Evolutionary conservation across 148 eudicot genomes (phyloP).

Genomic region (Fagopyrum tataricum): DNA sequence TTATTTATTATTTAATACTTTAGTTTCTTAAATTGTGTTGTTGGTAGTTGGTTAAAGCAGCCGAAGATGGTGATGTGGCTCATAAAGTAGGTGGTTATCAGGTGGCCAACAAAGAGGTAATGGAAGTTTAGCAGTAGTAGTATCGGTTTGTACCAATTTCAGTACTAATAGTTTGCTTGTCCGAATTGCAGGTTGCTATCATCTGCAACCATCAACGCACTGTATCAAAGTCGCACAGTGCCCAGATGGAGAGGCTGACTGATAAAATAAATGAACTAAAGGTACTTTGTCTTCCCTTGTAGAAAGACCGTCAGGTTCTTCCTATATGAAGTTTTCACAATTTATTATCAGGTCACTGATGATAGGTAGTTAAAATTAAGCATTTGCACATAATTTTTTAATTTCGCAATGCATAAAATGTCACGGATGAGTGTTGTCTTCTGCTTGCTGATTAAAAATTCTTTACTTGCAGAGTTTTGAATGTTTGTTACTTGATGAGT

Average conservation of each 20-base stretch:
- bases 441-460: background rate
- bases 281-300: conserved; percentile 33
- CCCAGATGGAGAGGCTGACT: conserved; percentile 65
- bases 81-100: conserved; percentile 67
- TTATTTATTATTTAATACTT: background rate
- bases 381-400: background rate
- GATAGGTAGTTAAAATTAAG: background rate
- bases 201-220: conserved; percentile 99
- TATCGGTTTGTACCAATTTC: background rate
- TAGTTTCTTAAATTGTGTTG: background rate
- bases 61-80: conserved; percentile 62
- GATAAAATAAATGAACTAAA: conserved; percentile 72
- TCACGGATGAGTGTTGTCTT: background rate
- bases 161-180: conserved; percentile 15
- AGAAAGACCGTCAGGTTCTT: background rate
- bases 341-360: background rate
- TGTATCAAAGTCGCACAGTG: conserved; percentile 79
- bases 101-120: conserved; percentile 90
- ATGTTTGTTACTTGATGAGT: background rate
- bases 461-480: background rate
- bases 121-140: background rate
- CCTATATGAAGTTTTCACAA: background rate
- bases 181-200: conserved; percentile 73
- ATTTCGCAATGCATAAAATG: background rate
- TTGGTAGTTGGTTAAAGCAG: conserved; percentile 55